Percentiles rank a stretch among this genome's conserved stretches.
Evolutionary conservation across 1,284 basidiomycete genomes (phyloP).

Genomic region (Entoloma clypeatum): DNA sequence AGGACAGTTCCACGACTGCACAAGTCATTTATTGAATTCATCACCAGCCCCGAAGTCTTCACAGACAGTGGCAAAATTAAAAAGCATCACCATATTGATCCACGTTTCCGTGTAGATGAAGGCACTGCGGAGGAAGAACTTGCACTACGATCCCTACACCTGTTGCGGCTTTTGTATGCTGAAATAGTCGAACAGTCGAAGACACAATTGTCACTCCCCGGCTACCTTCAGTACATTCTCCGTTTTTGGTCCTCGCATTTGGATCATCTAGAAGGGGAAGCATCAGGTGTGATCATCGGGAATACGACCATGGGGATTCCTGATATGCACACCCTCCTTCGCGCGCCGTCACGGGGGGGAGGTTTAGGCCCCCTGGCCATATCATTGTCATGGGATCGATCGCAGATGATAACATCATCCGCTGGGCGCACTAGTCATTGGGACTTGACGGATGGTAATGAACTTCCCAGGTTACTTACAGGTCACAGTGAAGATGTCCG

Average conservation of each 20-base stretch:
- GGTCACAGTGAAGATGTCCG: neutral
- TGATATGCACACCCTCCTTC: neutral
- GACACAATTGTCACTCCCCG: neutral
- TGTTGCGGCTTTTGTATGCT: neutral
- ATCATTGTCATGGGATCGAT: conserved; percentile 3
- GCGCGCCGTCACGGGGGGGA: neutral
- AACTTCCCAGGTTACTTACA: too few relatives aligned
- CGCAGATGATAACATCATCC: neutral
- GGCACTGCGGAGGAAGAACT: too few relatives aligned
- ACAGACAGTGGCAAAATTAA: too few relatives aligned
- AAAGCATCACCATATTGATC: too few relatives aligned
- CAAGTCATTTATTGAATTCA: too few relatives aligned
- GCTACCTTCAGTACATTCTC: conserved; percentile 4
- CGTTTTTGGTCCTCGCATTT: conserved; percentile 7
- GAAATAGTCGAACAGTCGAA: too few relatives aligned
- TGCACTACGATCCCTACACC: too few relatives aligned
- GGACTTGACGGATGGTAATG: neutral
- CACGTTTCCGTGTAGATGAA: too few relatives aligned
- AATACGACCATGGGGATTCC: neutral
- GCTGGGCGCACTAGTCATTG: neutral
- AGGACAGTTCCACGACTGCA: conserved; percentile 11
- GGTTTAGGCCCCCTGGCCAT: neutral
- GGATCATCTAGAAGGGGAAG: neutral
- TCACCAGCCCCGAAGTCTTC: too few relatives aligned
- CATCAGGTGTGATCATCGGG: neutral